Evolutionary conservation across 2,329 filamentous ascomycete species (phyloP), one percentile per base, ranked within the genome.

Genomic region (Xylogone sp.): DNA sequence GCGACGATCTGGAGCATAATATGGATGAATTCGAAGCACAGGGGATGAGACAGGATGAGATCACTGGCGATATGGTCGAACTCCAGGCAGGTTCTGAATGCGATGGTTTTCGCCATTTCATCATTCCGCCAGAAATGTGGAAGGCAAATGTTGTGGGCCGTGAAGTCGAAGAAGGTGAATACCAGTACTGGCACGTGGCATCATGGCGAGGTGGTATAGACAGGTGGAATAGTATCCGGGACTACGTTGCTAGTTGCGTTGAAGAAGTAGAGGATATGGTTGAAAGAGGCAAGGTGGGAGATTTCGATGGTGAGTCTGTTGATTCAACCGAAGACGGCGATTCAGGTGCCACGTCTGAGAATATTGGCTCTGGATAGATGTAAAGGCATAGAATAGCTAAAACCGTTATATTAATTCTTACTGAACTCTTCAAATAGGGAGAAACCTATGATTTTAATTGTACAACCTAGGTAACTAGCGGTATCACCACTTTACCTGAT

Each of bases 201-300:
- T 18, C 5, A 12, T 53, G 51, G 51, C 42, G 42, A 12, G 29
- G 10, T 3, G 5, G 18, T 5, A n/a, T 44, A 18, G 31, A 21
- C 31, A 29, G 16, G 16, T 57, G 50, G 31, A 24, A 47, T 19
- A 48, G 46, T 7, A 22, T 50, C 13, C 21, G 48, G 43, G 48
- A 50, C 24, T 56, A 24, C 9, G 52, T 56, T 16, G 54, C 49
- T 12, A 34, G 31, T 22, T 39, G 49, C 6, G 54, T 56, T 2
- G 49, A 54, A 27, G 45, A 52, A 6, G 52, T 56, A 19, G 54
- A 56, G 34, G 43, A 13, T 29, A 53, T 34, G 44, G 29, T 39
- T 21, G 16, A 48, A n/a, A 13, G 24, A 16, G 44, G 20, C 21
- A n/a, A 16, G n/a, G 21, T 13, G 44, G 24, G 20, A 21, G 20